Evolutionary conservation across 2,329 filamentous ascomycete genomes (phyloP).

Genomic region (Calonectria hongkongensis): DNA sequence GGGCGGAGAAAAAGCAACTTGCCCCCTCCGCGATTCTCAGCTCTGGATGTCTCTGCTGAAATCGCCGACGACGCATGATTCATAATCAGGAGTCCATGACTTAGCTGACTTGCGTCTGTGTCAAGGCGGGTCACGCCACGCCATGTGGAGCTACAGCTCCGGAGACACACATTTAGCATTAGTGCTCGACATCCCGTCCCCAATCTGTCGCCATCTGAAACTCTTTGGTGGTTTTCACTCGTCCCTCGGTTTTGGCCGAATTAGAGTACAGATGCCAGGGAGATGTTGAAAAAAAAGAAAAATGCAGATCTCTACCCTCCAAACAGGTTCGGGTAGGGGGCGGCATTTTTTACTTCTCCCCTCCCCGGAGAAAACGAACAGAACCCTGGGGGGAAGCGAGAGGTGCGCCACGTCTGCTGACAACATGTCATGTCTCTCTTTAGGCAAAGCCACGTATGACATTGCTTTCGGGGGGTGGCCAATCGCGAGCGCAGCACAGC

Average conservation of each 20-base stretch:
- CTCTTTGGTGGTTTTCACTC: neutral
- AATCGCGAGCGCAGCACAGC: neutral
- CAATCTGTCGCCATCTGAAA: neutral
- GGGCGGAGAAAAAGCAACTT: neutral
- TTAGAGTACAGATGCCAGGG: neutral
- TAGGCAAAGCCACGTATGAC: slow-evolving; percentile 11
- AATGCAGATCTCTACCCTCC: neutral
- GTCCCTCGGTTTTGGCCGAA: neutral
- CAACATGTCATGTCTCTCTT: slow-evolving; percentile 14
- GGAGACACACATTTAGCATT: neutral
- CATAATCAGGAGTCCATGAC: neutral
- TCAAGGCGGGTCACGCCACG: neutral
- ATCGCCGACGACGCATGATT: neutral
- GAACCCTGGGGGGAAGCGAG: neutral
- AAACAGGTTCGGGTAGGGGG: neutral
- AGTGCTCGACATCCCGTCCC: neutral
- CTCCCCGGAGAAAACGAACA: neutral
- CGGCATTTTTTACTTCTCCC: neutral
- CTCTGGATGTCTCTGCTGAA: neutral
- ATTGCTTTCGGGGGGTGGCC: neutral
- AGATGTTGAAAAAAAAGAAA: neutral
- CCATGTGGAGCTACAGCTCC: neutral
- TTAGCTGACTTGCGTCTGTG: neutral
- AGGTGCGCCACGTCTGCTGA: slow-evolving; percentile 4
- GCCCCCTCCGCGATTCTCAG: neutral